These are phyloP conservation scores for Cutaneotrichosporon dermatis DNA, from an alignment of 1,284 basidiomycete genomes.

Conservation along the genomic window DNA sequence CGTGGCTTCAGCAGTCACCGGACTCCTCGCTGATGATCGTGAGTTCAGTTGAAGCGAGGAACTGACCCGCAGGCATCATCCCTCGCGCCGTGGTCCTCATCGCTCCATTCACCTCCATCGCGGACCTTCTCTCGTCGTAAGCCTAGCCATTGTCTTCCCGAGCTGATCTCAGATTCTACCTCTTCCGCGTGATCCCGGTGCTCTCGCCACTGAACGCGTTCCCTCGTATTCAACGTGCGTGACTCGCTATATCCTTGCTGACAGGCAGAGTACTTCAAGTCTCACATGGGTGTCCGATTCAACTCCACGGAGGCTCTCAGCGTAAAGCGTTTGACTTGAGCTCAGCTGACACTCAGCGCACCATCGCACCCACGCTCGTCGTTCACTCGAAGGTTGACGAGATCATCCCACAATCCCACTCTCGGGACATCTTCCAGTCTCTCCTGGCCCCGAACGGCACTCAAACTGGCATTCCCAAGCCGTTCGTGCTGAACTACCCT, in stretches of 20 bases:
- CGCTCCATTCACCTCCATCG: slow-evolving; percentile 43
- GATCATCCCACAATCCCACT: slow-evolving; percentile 74
- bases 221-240: background rate
- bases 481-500: slow-evolving; percentile 13
- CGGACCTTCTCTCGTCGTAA: slow-evolving; percentile 36
- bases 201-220: slow-evolving; percentile 28
- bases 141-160: background rate
- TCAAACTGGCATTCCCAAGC: background rate
- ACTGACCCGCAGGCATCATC: slow-evolving; percentile 22
- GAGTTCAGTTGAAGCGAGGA: slow-evolving; percentile 6
- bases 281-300: slow-evolving; percentile 28
- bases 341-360: slow-evolving; percentile 48
- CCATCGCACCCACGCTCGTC: slow-evolving; percentile 66
- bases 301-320: slow-evolving; percentile 28
- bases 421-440: slow-evolving; percentile 64
- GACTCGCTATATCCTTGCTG: background rate
- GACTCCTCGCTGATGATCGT: slow-evolving; percentile 37
- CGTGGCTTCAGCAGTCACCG: slow-evolving; percentile 57
- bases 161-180: slow-evolving; percentile 27
- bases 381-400: slow-evolving; percentile 75
- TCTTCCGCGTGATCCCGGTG: slow-evolving; percentile 39
- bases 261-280: slow-evolving; percentile 28
- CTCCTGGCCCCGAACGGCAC: slow-evolving; percentile 43
- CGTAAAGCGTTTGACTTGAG: slow-evolving; percentile 14
- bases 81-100: slow-evolving; percentile 40